Conservation (phyloP, 2,329 filamentous ascomycete species). For the Verticillium isaacii region DNA sequence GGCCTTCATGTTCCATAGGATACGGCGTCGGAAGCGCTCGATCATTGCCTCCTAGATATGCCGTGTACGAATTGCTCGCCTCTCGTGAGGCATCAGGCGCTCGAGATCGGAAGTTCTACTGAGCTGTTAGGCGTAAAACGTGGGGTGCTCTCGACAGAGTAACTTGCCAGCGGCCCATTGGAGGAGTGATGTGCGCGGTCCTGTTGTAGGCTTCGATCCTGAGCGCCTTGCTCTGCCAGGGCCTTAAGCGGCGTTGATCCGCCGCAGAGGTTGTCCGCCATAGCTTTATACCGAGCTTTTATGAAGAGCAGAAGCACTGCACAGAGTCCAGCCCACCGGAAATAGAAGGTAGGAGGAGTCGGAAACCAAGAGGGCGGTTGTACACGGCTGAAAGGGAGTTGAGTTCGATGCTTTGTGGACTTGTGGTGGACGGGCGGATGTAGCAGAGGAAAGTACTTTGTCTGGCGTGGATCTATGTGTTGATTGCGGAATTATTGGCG, state of each 20-base stretch:
- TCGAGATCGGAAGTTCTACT: not conserved
- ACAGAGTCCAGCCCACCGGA: no score
- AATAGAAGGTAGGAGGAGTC: no score
- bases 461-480: no score
- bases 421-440: no score
- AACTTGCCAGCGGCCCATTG: constrained; percentile 24
- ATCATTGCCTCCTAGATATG: not conserved
- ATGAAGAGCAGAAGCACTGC: not conserved
- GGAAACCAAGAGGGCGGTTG: no score
- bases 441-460: no score
- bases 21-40: not conserved
- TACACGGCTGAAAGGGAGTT: no score
- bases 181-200: constrained; percentile 28
- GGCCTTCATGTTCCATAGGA: not conserved
- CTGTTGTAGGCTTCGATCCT: constrained; percentile 35
- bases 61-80: not conserved
- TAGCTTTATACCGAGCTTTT: constrained; percentile 10
- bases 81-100: not conserved
- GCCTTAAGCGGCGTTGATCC: constrained; percentile 37
- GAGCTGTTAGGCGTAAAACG: not conserved
- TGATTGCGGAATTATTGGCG: no score
- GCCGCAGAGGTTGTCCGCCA: constrained; percentile 37
- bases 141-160: no score
- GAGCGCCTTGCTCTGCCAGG: constrained; percentile 35
- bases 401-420: no score